Evolutionary conservation across 1,284 basidiomycete species (phyloP), one percentile per base, ranked within the genome.

Genomic region (Papiliotrema terrestris): DNA sequence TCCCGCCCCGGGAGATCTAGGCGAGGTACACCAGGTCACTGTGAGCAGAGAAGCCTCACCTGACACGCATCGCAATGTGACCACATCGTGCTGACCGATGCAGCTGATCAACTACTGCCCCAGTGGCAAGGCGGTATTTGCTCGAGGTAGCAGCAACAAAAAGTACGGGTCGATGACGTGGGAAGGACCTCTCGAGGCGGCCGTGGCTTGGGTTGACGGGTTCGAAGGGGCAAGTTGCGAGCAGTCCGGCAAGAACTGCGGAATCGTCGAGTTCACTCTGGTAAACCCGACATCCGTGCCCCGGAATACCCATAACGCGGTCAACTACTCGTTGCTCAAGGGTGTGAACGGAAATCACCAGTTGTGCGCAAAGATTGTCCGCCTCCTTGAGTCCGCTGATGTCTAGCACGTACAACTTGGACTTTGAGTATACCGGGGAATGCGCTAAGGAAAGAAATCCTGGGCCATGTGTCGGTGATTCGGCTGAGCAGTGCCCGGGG

Each of bases 221-320:
- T 58, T 50, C 49, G 19, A 36, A 9, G 57, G 53, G 9, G 39
- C 49, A 19, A 42, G 57, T 49, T 41, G 39, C 39, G 17, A n/a
- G 39, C 17, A 17, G 15, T n/a, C 15, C 5, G 62, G 62, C 15
- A 51, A 59, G 51, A 61, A 63, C 29, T 63, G 62, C 44, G 62
- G 55, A n/a, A 52, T 58, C 19, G 59, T 63, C 42, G 62, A 63
- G 45, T 63, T 63, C 53, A 59, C 57, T 11, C 49, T 63, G n/a
- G 45, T 54, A 32, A 58, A 63, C 49, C 48, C 52, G 14, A 38
- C 47, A n/a, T 43, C 36, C 9, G 49, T 35, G 20, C 41, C 41
- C 2, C 2, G 42, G 20, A 17, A 45, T 17, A n/a, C 14, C 20
- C 52, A 55, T 36, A 63, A 55, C 32, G 37, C 59, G 3, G 52